phyloP scores from a whole-genome alignment of 1,139 yeast genomes.

The Saccharomyces hybrid region DNA sequence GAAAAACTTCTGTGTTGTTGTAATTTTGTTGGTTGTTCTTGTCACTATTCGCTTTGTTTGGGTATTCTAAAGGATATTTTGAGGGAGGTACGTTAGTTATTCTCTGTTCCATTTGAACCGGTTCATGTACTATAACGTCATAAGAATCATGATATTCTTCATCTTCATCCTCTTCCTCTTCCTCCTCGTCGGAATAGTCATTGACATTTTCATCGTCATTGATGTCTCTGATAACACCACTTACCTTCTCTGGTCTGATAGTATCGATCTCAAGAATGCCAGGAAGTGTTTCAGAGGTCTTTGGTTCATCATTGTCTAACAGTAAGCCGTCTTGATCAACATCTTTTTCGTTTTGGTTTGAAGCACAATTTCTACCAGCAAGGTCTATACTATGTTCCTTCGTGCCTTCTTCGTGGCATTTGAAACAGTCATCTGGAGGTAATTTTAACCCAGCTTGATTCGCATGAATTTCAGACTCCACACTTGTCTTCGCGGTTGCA shows the following conservation, averaged over 20 bases:
- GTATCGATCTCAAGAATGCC: background rate
- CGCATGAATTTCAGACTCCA: conserved; percentile 23
- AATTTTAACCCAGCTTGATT: background rate
- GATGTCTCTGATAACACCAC: background rate
- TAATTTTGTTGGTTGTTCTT: background rate
- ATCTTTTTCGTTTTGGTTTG: background rate
- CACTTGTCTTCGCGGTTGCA: background rate
- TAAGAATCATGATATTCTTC: background rate
- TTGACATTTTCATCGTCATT: background rate
- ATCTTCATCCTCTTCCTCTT: conserved; percentile 13
- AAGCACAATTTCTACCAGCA: background rate
- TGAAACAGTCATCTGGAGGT: background rate
- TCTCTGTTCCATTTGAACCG: background rate
- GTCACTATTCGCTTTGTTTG: background rate
- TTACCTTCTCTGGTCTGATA: background rate
- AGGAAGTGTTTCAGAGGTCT: background rate
- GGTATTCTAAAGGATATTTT: background rate
- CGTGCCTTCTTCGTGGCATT: background rate
- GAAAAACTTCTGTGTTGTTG: background rate
- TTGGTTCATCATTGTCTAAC: background rate
- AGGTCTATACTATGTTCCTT: background rate
- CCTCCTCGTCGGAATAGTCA: conserved; percentile 15
- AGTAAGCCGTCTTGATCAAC: background rate
- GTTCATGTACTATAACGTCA: background rate
- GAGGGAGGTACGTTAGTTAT: background rate